A percentile compares a stretch with the other conserved stretches of the same genome.
These are phyloP conservation scores for Mycosphaerella sp. DNA, from an alignment of 2,329 filamentous ascomycete genomes.

Conservation along the genomic window DNA sequence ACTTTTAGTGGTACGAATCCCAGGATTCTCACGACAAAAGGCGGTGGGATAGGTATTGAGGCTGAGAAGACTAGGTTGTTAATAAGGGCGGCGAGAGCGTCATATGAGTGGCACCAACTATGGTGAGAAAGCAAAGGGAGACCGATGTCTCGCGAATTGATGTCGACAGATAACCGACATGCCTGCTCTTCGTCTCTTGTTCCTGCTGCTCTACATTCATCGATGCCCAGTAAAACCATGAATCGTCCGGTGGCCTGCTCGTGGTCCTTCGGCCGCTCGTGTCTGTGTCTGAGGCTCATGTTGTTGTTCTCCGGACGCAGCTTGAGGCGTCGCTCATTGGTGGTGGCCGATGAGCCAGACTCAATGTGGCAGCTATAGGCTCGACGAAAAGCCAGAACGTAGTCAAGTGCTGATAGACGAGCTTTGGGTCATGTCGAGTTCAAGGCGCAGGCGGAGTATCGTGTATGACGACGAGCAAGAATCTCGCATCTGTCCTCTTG, in stretches of 20 bases:
- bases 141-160: constrained; percentile 64
- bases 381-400: no score
- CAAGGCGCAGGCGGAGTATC: constrained; percentile 64
- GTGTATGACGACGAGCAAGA: constrained; percentile 71
- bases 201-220: no score
- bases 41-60: constrained; percentile 77
- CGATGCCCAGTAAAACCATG: no score
- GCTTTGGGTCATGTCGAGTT: constrained; percentile 1
- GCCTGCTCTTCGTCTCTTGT: not conserved
- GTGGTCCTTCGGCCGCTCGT: no score
- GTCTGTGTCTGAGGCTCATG: no score
- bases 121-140: constrained; percentile 53
- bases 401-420: not conserved
- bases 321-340: no score
- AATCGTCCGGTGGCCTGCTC: no score
- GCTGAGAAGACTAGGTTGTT: constrained; percentile 75
- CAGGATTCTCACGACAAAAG: constrained; percentile 56
- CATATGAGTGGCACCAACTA: constrained; percentile 68
- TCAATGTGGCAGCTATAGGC: no score
- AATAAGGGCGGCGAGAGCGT: constrained; percentile 59
- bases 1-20: constrained; percentile 48
- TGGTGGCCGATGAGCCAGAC: no score
- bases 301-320: no score
- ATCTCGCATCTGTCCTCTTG: constrained; percentile 55
- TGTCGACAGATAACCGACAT: constrained; percentile 50